Base-by-base conservation (phyloP, 208 protist genomes). In the Crithidia acanthocephali region DNA sequence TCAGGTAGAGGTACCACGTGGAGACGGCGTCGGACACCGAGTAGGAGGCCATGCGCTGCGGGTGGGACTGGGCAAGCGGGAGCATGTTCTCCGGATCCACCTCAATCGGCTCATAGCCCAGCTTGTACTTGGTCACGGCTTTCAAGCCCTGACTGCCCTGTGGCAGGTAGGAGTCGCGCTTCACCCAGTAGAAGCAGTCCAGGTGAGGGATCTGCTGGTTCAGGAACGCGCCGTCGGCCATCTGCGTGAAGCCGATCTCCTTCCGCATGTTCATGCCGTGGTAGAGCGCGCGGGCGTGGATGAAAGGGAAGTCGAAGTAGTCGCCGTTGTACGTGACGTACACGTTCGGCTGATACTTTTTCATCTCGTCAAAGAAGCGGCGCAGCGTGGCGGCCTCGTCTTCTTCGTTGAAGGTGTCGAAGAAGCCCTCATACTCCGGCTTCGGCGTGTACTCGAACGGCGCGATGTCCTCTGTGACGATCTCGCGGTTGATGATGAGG, bases 301-400 rank as follows among this genome's bases (percentile, higher is more conserved):
- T 94, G 81, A 99, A 99, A 6, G 98, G 99, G 79, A 96, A 99
- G 90, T 99, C 99, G 90, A 99, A 99, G 72, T 95, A 98, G 82
- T 99, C 99, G 35, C 99, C 99, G 95, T 99, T 99, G 81, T 98
- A 99, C 3, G 99, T 99, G 16, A 99, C 99, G 72, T 99, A 98
- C 20, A 99, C 97, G 58, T 97, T 95, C 16, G 99, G 99, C 60
- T 95, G 88, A 57, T 97, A 86, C 74, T 95, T 85, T 27, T 93
- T 75, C 69, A 99, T 99, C 59, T 99, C 98, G 27, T 93, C 85
- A 60, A 99, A 99, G 72, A 98, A 99, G 42, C 89, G 84, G 8
- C 81, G 66, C 18, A 99, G 83, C 1, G 98, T 76, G 16, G 87
- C 74, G 6, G 86, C 85, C 80, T 99, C 98, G 65, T 99, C 85